Conservation (phyloP, 1,284 basidiomycete genomes). For the Prillingera fragicola region DNA sequence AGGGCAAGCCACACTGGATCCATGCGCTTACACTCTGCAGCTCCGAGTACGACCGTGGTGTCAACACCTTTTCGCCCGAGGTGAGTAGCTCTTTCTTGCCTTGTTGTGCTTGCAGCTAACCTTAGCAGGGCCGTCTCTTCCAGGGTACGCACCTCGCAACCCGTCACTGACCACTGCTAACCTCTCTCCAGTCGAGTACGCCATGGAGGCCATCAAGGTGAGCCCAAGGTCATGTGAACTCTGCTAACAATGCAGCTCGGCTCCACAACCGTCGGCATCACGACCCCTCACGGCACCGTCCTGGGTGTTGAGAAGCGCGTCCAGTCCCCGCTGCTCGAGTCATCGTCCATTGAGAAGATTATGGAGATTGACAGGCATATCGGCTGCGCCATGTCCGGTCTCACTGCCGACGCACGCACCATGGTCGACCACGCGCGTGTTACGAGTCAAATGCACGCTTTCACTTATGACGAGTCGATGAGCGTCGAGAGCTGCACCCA, state of each 20-base stretch:
- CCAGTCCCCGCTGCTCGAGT: conserved; percentile 91
- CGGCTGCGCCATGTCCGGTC: conserved; percentile 96
- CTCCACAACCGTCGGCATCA: conserved; percentile 92
- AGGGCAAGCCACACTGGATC: not conserved
- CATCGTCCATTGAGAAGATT: conserved; percentile 97
- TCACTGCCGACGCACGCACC: conserved; percentile 96
- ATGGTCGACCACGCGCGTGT: conserved; percentile 99
- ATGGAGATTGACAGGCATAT: conserved; percentile 98
- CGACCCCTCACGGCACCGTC: conserved; percentile 79
- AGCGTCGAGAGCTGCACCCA: conserved; percentile 96
- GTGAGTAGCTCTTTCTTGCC: conserved; percentile 51
- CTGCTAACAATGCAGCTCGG: conserved; percentile 62
- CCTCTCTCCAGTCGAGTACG: conserved; percentile 78
- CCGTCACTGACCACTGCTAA: conserved; percentile 3
- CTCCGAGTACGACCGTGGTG: conserved; percentile 71
- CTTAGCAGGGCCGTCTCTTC: conserved; percentile 49
- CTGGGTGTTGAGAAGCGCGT: conserved; percentile 98
- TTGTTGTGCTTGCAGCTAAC: conserved; percentile 13
- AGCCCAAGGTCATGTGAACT: conserved; percentile 15
- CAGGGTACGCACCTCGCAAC: conserved; percentile 43
- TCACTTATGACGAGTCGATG: conserved; percentile 96
- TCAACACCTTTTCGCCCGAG: conserved; percentile 98
- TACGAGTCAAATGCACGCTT: conserved; percentile 90
- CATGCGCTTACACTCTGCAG: conserved; percentile 19
- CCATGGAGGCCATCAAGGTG: conserved; percentile 96